Base-by-base conservation (phyloP, 371 early-diverging fungal genomes). In the Mortierella sp. region DNA sequence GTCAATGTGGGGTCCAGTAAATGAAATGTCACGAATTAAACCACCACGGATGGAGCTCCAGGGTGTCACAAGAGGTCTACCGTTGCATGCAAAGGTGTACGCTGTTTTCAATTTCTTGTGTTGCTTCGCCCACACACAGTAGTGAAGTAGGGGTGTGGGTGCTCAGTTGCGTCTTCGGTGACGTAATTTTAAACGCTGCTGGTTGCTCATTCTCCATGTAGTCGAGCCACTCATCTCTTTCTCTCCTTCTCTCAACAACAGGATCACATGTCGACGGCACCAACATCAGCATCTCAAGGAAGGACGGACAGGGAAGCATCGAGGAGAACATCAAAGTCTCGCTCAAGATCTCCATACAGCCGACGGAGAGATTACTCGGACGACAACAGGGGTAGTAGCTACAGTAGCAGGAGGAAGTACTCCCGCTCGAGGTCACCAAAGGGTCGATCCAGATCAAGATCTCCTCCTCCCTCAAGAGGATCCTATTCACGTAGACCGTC, bases 371-470 rank as follows among this genome's bases (percentile, higher is more conserved):
- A 54, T 24, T 70, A 55, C 28, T 55, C 65, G 54, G 52, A 42
- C 1, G 72, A 54, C 8, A 34, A 63, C 50, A 72, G 58, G 26
- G 63, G 70, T 14, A 11, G 60, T 16, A 16, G 60, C 16, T 50
- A 50, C 42, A 72, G 38, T 14, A 65, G 55, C 34, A 57, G 44
- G n/a, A 60, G 80, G n/a, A 63, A 60, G 21, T 44, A 74, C 48
- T 80, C 80, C 45, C 79, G 76, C 31, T 83, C 80, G 68, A 65
- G 79, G 55, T 80, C 84, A 1, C 80, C 80, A 38, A 68, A 24
- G 16, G 10, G 47, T 58, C 63, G 70, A 54, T 76, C 81, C n/a
- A 45, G 77, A 48, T 70, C 73, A 10, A 57, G 74, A 50, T 81
- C 84, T 14, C 79, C 74, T 26, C 48, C 70, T 0, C 70, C 68